A percentile compares a stretch with the other conserved stretches of the same genome.
Evolutionary conservation across 352 stramenopile genomes (phyloP).

Genomic region (Globisporangium spiculum): DNA sequence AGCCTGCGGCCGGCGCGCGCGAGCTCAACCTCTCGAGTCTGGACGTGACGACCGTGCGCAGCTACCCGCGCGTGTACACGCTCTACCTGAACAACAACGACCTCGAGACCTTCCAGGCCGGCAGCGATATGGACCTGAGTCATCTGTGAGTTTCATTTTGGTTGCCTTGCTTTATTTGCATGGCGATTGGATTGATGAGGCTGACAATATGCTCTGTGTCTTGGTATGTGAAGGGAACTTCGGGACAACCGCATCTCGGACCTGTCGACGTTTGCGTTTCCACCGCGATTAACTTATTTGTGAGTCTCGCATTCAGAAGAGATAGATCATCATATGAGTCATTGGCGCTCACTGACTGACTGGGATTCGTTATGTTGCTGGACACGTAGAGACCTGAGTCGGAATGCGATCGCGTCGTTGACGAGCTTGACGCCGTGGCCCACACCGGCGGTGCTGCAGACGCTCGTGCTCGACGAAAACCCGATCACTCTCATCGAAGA

Average conservation of each 20-base stretch:
- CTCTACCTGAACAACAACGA: slow-evolving; percentile 2
- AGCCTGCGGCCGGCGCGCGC: slow-evolving; percentile 25
- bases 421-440: slow-evolving; percentile 38
- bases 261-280: slow-evolving; percentile 9
- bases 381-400: slow-evolving; percentile 31
- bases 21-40: slow-evolving; percentile 68
- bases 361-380: neutral
- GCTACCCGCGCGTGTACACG: slow-evolving; percentile 51
- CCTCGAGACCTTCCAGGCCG: neutral
- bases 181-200: neutral
- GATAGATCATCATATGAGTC: too few species aligned
- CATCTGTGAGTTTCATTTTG: slow-evolving; percentile 1
- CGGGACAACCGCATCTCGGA: slow-evolving; percentile 11
- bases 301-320: slow-evolving; percentile 7
- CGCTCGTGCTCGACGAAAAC: slow-evolving; percentile 59
- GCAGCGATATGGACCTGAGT: slow-evolving; percentile 2
- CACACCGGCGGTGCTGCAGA: slow-evolving; percentile 41
- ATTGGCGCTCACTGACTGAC: neutral
- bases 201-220: neutral
- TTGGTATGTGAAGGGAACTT: slow-evolving; percentile 10
- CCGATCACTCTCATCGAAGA: slow-evolving; percentile 29
- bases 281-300: slow-evolving; percentile 13
- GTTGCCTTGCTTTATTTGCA: neutral
- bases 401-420: slow-evolving; percentile 40
- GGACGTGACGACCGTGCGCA: slow-evolving; percentile 37